Evolutionary conservation across 139 green algal species (phyloP).

Genomic region (Tetraselmis striata): DNA sequence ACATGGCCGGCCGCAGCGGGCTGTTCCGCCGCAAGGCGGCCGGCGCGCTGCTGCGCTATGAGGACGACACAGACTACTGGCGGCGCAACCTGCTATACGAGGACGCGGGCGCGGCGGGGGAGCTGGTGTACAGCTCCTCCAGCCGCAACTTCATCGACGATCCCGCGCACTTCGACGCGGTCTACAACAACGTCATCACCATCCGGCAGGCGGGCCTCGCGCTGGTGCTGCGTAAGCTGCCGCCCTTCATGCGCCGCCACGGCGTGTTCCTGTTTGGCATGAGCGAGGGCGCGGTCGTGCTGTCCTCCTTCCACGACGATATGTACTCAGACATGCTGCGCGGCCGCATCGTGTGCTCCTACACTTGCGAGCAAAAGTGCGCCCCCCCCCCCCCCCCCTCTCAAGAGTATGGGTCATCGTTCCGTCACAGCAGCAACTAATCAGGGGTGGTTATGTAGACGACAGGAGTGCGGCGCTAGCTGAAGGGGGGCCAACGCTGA

Average conservation of each 20-base stretch:
- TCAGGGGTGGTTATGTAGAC: too few relatives aligned
- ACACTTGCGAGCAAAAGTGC: constrained; percentile 8
- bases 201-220: neutral
- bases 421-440: too few relatives aligned
- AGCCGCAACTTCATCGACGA: neutral
- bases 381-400: too few relatives aligned
- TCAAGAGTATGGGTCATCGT: too few relatives aligned
- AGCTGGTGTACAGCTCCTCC: neutral
- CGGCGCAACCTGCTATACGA: neutral
- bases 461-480: too few relatives aligned
- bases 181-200: neutral
- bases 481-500: too few relatives aligned
- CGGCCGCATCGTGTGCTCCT: constrained; percentile 6
- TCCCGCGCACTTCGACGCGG: neutral
- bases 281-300: constrained; percentile 1
- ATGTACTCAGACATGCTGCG: neutral
- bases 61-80: neutral
- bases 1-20: neutral
- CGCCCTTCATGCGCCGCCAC: constrained; percentile 1
- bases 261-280: constrained; percentile 6
- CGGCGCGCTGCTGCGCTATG: neutral
- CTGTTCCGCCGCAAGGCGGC: neutral
- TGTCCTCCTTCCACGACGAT: neutral
- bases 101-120: neutral
- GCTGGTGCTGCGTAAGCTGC: neutral